These are phyloP conservation scores for Wickerhamia fluorescens DNA, from an alignment of 805 yeast species.

Conservation along the genomic window DNA sequence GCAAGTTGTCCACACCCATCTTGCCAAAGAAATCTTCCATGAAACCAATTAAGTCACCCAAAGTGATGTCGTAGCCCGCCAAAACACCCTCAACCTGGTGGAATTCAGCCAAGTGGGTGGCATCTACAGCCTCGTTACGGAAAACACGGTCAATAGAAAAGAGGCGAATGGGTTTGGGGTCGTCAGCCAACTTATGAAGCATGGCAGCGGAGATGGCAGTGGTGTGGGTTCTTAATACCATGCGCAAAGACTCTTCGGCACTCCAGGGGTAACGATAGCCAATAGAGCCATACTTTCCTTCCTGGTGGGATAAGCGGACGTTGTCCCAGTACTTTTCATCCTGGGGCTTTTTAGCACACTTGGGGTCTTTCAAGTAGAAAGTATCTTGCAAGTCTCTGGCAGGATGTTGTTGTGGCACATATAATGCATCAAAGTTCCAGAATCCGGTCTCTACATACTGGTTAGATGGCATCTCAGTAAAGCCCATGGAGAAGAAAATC, in stretches of 20 bases:
- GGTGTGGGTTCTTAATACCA: conserved; percentile 95
- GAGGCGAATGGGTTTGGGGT: conserved; percentile 84
- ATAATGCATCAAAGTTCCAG: conserved; percentile 97
- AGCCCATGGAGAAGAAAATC: conserved; percentile 96
- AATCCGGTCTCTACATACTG: conserved; percentile 97
- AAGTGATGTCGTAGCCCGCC: conserved; percentile 90
- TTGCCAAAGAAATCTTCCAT: conserved; percentile 94
- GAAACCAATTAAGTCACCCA: conserved; percentile 96
- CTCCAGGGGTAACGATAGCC: conserved; percentile 99
- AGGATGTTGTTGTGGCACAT: conserved; percentile 98
- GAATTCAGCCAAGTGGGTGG: conserved; percentile 98
- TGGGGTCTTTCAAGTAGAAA: conserved; percentile 93
- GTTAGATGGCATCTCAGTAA: conserved; percentile 98
- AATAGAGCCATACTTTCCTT: conserved; percentile 87
- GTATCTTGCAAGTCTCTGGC: conserved; percentile 99
- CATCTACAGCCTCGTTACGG: conserved; percentile 99
- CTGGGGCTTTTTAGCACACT: conserved; percentile 69
- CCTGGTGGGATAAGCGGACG: conserved; percentile 77
- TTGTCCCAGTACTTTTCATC: conserved; percentile 75
- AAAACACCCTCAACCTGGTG: conserved; percentile 99
- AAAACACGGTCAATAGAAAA: conserved; percentile 97
- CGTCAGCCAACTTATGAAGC: conserved; percentile 79
- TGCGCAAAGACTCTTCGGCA: conserved; percentile 78
- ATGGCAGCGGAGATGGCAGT: conserved; percentile 89
- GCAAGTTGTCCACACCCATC: conserved; percentile 93